These are phyloP conservation scores for Globisporangium alternatum DNA, from an alignment of 352 stramenopile species.

Conservation along the genomic window DNA sequence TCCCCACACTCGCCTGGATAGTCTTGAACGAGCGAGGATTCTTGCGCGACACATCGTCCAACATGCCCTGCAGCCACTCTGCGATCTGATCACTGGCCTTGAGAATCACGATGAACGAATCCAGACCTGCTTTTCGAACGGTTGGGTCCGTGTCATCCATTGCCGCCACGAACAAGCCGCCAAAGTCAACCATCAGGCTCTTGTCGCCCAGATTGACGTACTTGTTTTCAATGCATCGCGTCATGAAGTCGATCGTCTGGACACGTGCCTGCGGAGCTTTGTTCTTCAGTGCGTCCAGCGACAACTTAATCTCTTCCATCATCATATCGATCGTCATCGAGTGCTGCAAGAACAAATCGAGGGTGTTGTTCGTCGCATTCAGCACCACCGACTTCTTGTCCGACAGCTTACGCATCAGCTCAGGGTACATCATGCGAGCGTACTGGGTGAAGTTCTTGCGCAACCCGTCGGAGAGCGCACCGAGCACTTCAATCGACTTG, in stretches of 20 bases:
- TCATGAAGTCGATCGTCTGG: constrained; percentile 69
- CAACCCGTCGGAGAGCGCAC: constrained; percentile 71
- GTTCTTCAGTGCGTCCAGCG: constrained; percentile 73
- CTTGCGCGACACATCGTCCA: constrained; percentile 67
- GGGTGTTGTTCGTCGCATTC: constrained; percentile 75
- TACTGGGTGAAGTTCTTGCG: constrained; percentile 81
- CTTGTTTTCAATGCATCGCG: constrained; percentile 67
- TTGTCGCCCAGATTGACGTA: constrained; percentile 66
- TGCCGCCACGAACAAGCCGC: constrained; percentile 47
- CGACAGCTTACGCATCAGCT: constrained; percentile 80
- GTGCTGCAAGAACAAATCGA: constrained; percentile 81
- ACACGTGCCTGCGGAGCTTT: constrained; percentile 77
- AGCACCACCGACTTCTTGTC: constrained; percentile 87
- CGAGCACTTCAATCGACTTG: constrained; percentile 83
- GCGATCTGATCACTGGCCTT: constrained; percentile 46
- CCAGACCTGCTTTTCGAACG: constrained; percentile 72
- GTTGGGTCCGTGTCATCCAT: constrained; percentile 81
- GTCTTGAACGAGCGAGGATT: constrained; percentile 70
- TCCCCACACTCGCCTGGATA: constrained; percentile 53
- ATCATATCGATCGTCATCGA: constrained; percentile 85
- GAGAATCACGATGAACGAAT: constrained; percentile 56
- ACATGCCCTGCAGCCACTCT: constrained; percentile 51
- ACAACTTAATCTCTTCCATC: constrained; percentile 81
- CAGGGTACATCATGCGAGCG: constrained; percentile 69
- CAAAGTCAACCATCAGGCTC: constrained; percentile 60